These are phyloP conservation scores for Rhipidocladum racemiflorum DNA, from an alignment of 176 grass and related monocot genomes.

Conservation along the genomic window DNA sequence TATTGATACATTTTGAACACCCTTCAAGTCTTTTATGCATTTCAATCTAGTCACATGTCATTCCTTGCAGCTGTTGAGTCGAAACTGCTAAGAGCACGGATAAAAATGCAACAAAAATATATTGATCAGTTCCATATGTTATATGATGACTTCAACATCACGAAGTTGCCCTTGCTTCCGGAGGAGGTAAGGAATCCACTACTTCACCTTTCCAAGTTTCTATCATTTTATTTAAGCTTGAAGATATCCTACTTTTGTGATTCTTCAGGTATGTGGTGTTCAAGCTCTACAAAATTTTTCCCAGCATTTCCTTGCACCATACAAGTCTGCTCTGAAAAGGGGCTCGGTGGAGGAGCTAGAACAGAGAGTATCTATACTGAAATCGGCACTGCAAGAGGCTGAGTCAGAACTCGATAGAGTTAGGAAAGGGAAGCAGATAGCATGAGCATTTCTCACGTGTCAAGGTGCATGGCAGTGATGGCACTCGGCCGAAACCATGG, in stretches of 20 bases:
- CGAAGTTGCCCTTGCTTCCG: conserved; percentile 93
- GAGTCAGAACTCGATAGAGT: conserved; percentile 74
- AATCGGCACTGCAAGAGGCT: conserved; percentile 54
- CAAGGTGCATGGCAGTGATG: neutral
- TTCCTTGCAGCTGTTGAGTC: conserved; percentile 75
- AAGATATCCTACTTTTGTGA: neutral
- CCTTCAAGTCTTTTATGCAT: neutral
- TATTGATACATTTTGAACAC: neutral
- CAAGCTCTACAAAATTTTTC: conserved; percentile 84
- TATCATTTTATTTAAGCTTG: neutral
- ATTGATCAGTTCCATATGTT: conserved; percentile 93
- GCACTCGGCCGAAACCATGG: neutral
- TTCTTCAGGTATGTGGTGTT: conserved; percentile 81
- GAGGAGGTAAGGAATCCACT: conserved; percentile 61
- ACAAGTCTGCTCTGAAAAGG: conserved; percentile 54
- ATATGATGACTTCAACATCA: conserved; percentile 97
- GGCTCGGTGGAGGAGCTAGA: conserved; percentile 76
- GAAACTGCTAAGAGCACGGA: conserved; percentile 72
- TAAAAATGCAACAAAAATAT: conserved; percentile 98
- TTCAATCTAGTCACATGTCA: conserved; percentile 21
- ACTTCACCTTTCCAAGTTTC: neutral
- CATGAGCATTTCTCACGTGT: conserved; percentile 38
- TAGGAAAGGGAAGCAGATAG: conserved; percentile 76
- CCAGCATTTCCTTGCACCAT: conserved; percentile 64
- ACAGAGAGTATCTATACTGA: conserved; percentile 59